Percentiles rank a stretch among this genome's conserved stretches.
phyloP scores from a whole-genome alignment of 176 grass and related monocot genomes.

The Zea mays region Zm-B73-REFERENCE-NAM-5.0 NC_050104.1:143118501-143119000 shows the following conservation, averaged over 20 bases:
- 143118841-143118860: neutral
- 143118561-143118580: too few species aligned
- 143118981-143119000: too few species aligned
- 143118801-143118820: conserved; percentile 19
- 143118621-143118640: too few species aligned
- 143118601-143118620: too few species aligned
- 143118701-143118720: conserved; percentile 39
- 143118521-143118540: too few species aligned
- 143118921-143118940: conserved; percentile 9
- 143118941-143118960: neutral
- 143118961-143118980: neutral
- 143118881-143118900: neutral
- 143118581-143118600: too few species aligned
- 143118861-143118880: neutral
- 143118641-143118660: neutral
- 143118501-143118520: too few species aligned
- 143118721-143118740: conserved; percentile 25
- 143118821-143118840: conserved; percentile 3
- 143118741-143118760: conserved; percentile 39
- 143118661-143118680: conserved; percentile 43
- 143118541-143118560: too few species aligned
- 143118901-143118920: conserved; percentile 11
- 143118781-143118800: conserved; percentile 33
- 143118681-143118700: conserved; percentile 5
- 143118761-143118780: conserved; percentile 61